Evolutionary conservation across 768 basidiomycete genomes (phyloP).

Genomic region (Termitomyces sp.): DNA sequence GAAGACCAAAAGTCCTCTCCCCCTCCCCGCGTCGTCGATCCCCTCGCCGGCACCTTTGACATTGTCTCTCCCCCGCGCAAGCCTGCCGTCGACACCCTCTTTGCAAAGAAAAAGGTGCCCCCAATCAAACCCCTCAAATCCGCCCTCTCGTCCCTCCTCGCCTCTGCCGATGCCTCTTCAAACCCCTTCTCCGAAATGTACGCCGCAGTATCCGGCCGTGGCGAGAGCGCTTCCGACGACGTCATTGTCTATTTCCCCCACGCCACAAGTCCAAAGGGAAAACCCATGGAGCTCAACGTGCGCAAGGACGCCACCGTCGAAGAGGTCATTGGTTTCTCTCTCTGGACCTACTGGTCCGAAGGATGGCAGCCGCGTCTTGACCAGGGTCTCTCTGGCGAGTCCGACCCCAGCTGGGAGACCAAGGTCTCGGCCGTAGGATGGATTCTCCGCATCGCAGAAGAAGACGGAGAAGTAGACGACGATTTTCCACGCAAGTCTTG

Average conservation of each 20-base stretch:
- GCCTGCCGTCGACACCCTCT: conserved; percentile 29
- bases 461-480: conserved; percentile 97
- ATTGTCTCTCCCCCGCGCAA: conserved; percentile 31
- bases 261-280: conserved; percentile 53
- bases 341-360: conserved; percentile 94
- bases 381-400: conserved; percentile 53
- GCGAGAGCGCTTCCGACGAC: conserved; percentile 52
- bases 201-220: conserved; percentile 76
- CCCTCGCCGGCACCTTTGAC: too few relatives aligned
- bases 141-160: conserved; percentile 70
- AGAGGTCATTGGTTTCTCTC: conserved; percentile 89
- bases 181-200: conserved; percentile 91
- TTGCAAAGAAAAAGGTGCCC: conserved; percentile 46
- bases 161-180: conserved; percentile 54
- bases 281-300: conserved; percentile 69
- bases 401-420: conserved; percentile 54
- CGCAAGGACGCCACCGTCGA: conserved; percentile 88
- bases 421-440: conserved; percentile 78
- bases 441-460: conserved; percentile 91
- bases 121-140: conserved; percentile 46
- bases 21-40: conserved; percentile 16
- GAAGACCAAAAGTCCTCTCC: conserved; percentile 36
- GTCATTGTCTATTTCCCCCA: conserved; percentile 86
- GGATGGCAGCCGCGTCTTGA: conserved; percentile 74
- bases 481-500: conserved; percentile 80